These are phyloP conservation scores for Stylonectria norvegica DNA, from an alignment of 2,329 filamentous ascomycete species.

Conservation along the genomic window DNA sequence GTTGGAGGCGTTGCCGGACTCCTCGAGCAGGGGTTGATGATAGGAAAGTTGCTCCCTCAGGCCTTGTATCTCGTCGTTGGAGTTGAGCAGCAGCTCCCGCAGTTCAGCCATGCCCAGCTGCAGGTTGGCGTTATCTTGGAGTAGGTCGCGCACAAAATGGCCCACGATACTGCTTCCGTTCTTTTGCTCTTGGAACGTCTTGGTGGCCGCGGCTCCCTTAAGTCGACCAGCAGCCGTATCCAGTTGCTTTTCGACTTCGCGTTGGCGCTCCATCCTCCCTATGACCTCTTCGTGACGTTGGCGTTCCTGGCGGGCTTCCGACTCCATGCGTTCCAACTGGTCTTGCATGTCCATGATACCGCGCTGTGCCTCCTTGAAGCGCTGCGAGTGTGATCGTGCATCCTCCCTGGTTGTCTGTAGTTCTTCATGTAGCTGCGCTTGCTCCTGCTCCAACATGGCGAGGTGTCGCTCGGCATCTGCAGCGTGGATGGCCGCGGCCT, in stretches of 20 bases:
- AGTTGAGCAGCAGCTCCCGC: constrained; percentile 82
- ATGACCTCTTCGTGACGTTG: constrained; percentile 80
- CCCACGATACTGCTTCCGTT: constrained; percentile 72
- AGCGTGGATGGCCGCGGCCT: constrained; percentile 69
- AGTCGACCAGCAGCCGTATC: constrained; percentile 74
- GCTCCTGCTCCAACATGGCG: constrained; percentile 74
- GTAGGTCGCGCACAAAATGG: constrained; percentile 91
- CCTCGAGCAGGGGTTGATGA: constrained; percentile 64
- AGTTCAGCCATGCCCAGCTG: constrained; percentile 90
- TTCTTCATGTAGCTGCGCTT: constrained; percentile 66
- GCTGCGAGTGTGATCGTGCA: constrained; percentile 71
- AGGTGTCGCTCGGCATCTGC: constrained; percentile 79
- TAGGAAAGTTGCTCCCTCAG: constrained; percentile 76
- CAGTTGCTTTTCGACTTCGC: constrained; percentile 77
- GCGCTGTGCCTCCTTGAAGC: constrained; percentile 83
- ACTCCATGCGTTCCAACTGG: constrained; percentile 84
- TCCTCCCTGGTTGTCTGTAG: constrained; percentile 68
- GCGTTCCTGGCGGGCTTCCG: constrained; percentile 74
- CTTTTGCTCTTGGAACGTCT: constrained; percentile 58
- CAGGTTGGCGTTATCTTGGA: constrained; percentile 91
- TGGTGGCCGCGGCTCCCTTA: constrained; percentile 74
- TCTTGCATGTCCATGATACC: constrained; percentile 76
- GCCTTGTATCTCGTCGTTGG: constrained; percentile 89
- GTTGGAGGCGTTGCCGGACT: constrained; percentile 46
- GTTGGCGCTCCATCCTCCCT: constrained; percentile 76